These are phyloP conservation scores for Cytidiella melzeri DNA, from an alignment of 768 basidiomycete genomes.

Conservation along the genomic window DNA sequence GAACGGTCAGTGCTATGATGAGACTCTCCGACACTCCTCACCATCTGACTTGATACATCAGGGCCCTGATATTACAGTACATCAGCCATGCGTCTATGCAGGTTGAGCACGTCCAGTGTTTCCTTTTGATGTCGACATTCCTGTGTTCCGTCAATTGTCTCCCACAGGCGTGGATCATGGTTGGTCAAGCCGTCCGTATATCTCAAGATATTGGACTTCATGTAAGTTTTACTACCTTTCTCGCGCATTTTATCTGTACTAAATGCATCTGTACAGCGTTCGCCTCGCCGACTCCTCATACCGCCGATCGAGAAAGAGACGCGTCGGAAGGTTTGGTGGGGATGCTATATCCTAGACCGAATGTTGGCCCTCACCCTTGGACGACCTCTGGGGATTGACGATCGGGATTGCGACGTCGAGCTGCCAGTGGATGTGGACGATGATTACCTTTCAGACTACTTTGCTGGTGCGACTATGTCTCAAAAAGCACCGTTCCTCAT, in stretches of 20 bases:
- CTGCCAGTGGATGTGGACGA: constrained; percentile 81
- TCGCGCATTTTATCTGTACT: no score
- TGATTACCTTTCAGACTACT: constrained; percentile 66
- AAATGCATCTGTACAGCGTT: constrained; percentile 53
- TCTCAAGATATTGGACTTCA: constrained; percentile 91
- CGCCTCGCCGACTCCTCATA: constrained; percentile 67
- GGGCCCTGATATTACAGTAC: constrained; percentile 85
- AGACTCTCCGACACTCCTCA: neutral
- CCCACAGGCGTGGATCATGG: constrained; percentile 89
- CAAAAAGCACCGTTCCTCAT: constrained; percentile 64
- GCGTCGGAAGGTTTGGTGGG: constrained; percentile 90
- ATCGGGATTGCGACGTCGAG: constrained; percentile 87
- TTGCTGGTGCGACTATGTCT: constrained; percentile 52
- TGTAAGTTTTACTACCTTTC: constrained; percentile 42
- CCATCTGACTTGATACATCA: constrained; percentile 25
- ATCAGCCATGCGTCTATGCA: constrained; percentile 86
- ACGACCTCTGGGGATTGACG: constrained; percentile 82
- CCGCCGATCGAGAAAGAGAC: constrained; percentile 82
- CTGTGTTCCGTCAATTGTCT: constrained; percentile 90
- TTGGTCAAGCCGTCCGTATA: constrained; percentile 84
- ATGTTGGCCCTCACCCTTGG: constrained; percentile 91
- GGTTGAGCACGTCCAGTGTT: constrained; percentile 83
- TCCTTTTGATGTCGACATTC: constrained; percentile 85
- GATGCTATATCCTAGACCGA: constrained; percentile 83
- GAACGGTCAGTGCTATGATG: constrained; percentile 56